Percentiles rank a stretch among this genome's conserved stretches.
Evolutionary conservation across 2,329 filamentous ascomycete genomes (phyloP).

Genomic region (Diaporthe citrichinensis): DNA sequence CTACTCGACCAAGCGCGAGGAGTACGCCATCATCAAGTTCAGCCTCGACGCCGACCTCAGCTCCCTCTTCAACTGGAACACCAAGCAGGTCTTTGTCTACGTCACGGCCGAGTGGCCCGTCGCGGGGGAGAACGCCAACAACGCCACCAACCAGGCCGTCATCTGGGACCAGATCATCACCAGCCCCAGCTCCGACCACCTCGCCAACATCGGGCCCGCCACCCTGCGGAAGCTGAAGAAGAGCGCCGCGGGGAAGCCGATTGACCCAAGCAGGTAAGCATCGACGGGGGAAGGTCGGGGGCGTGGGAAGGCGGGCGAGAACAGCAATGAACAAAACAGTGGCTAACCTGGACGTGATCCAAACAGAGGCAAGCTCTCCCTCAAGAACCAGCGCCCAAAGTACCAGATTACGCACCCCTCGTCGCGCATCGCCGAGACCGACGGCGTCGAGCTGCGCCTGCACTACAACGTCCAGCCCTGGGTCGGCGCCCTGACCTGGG

Average conservation of each 20-base stretch:
- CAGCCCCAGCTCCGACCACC: slow-evolving; percentile 74
- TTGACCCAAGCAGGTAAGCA: slow-evolving; percentile 70
- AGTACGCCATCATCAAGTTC: slow-evolving; percentile 96
- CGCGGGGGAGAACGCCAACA: slow-evolving; percentile 49
- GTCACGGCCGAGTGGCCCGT: slow-evolving; percentile 83
- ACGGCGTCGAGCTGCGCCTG: slow-evolving; percentile 82
- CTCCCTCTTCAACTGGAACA: slow-evolving; percentile 98
- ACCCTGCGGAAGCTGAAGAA: slow-evolving; percentile 74
- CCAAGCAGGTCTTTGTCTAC: slow-evolving; percentile 97
- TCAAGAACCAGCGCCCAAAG: slow-evolving; percentile 91
- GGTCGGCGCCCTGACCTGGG: slow-evolving; percentile 92
- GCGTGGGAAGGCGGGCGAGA: not conserved
- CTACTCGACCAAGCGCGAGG: slow-evolving; percentile 92
- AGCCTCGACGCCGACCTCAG: slow-evolving; percentile 92
- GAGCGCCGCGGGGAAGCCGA: slow-evolving; percentile 71
- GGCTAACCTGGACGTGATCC: not conserved
- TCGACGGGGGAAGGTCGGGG: too few species aligned
- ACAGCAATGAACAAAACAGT: too few species aligned
- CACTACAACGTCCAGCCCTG: slow-evolving; percentile 99
- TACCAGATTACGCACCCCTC: slow-evolving; percentile 96
- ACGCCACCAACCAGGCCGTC: slow-evolving; percentile 78
- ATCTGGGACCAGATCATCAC: slow-evolving; percentile 98
- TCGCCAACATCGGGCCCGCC: slow-evolving; percentile 71
- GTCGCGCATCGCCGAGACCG: slow-evolving; percentile 80
- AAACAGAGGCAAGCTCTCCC: slow-evolving; percentile 76